These are phyloP conservation scores for Ophiostoma perfectum DNA, from an alignment of 2,329 filamentous ascomycete species.

Conservation along the genomic window DNA sequence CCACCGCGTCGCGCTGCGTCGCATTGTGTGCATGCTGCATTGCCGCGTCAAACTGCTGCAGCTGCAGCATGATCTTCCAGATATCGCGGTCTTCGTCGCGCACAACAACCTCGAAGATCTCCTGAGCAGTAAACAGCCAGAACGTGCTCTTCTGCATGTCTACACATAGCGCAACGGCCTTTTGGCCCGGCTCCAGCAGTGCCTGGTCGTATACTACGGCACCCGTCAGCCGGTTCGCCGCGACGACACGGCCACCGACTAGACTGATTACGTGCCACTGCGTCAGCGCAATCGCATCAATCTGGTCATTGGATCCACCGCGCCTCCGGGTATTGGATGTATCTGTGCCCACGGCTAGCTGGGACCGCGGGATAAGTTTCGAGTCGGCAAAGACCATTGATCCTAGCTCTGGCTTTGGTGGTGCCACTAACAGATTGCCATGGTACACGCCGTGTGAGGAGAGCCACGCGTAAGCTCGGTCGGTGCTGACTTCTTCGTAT, in stretches of 20 bases:
- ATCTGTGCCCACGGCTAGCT: constrained; percentile 60
- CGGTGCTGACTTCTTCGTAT: constrained; percentile 53
- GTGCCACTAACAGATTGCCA: constrained; percentile 65
- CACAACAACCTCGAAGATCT: constrained; percentile 90
- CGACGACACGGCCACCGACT: constrained; percentile 75
- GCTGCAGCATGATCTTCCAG: constrained; percentile 87
- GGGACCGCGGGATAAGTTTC: constrained; percentile 67
- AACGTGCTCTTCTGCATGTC: constrained; percentile 95
- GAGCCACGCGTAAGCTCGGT: constrained; percentile 85
- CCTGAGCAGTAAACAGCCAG: constrained; percentile 87
- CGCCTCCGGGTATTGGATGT: constrained; percentile 55
- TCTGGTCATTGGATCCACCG: constrained; percentile 52
- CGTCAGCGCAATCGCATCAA: constrained; percentile 76
- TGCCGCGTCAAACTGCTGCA: constrained; percentile 82
- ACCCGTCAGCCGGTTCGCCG: constrained; percentile 80
- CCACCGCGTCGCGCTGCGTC: constrained; percentile 82
- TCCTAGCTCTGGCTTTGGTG: constrained; percentile 60
- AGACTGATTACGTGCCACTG: constrained; percentile 90
- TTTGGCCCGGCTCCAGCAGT: constrained; percentile 74
- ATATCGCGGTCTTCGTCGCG: constrained; percentile 87
- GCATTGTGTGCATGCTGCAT: constrained; percentile 76
- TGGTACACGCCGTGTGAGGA: constrained; percentile 81
- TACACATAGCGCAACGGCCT: constrained; percentile 74
- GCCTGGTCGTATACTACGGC: constrained; percentile 81
- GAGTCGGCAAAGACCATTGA: constrained; percentile 71